phyloP scores from a whole-genome alignment of 805 yeast species.

The Saccharomycopsis selenospora region DNA sequence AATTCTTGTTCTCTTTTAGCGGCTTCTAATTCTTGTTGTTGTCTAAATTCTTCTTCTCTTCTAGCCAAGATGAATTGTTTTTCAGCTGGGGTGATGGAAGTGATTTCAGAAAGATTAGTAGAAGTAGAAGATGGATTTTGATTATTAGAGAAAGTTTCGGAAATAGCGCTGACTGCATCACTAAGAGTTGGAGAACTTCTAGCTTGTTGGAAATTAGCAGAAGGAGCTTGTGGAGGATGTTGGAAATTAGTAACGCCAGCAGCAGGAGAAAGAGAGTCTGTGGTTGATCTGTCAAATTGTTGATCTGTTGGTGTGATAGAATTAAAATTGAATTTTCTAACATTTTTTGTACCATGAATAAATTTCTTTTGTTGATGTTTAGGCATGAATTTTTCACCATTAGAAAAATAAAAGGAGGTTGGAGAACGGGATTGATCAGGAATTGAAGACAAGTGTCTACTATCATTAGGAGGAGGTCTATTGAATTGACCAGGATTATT shows the following conservation, averaged over 20 bases:
- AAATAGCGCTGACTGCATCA: neutral
- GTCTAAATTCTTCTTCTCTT: too few species aligned
- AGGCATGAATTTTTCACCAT: constrained; percentile 7
- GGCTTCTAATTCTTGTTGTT: neutral
- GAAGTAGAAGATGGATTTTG: neutral
- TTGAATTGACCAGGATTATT: too few species aligned
- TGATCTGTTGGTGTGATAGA: neutral
- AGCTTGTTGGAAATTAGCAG: neutral
- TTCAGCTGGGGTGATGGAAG: too few species aligned
- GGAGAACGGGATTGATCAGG: too few species aligned
- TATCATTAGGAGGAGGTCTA: too few species aligned
- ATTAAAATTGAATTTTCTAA: neutral
- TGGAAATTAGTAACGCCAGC: too few species aligned
- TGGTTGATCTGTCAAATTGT: neutral
- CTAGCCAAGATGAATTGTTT: too few species aligned
- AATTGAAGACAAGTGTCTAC: too few species aligned
- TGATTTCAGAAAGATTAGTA: neutral
- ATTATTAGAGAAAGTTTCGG: neutral
- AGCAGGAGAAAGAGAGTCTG: too few species aligned
- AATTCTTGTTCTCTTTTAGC: neutral
- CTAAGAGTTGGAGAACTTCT: neutral
- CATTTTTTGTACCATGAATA: neutral
- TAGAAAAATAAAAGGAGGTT: neutral
- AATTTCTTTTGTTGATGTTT: constrained; percentile 1
- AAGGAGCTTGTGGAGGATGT: too few species aligned